Conservation (phyloP, 1,284 basidiomycete genomes). For the Vanrija humicola region DNA sequence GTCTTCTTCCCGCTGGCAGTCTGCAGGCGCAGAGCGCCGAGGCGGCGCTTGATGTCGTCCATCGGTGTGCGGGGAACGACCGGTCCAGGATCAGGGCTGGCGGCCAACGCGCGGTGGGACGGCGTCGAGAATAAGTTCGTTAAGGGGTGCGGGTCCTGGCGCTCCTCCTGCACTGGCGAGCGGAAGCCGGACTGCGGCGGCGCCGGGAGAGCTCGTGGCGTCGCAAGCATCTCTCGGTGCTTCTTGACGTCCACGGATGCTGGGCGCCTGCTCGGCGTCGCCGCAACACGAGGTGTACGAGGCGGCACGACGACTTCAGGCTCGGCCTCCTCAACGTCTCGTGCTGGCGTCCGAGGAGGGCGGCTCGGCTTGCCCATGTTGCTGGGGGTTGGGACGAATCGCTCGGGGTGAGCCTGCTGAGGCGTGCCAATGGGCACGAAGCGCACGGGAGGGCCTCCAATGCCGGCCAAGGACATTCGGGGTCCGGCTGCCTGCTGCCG, state of each 20-base stretch:
- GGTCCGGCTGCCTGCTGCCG: conserved; percentile 13
- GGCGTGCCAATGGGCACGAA: not conserved
- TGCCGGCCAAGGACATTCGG: conserved; percentile 17
- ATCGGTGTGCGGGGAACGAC: conserved; percentile 24
- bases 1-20: not conserved
- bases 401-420: no score
- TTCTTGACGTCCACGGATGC: conserved; percentile 14
- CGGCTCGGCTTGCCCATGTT: not conserved
- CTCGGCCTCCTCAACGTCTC: no score
- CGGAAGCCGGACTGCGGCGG: conserved; percentile 32
- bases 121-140: conserved; percentile 21
- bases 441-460: conserved; percentile 17
- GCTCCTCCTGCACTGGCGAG: conserved; percentile 18
- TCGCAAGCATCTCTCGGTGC: conserved; percentile 25
- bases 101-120: conserved; percentile 27
- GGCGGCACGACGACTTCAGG: no score
- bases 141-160: conserved; percentile 1
- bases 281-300: no score
- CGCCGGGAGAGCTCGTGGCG: conserved; percentile 36
- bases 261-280: no score
- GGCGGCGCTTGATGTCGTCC: conserved; percentile 30
- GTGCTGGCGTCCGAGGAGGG: not conserved
- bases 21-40: conserved; percentile 22
- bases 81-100: conserved; percentile 7
- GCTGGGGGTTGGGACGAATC: no score